Evolutionary conservation across 2,329 filamentous ascomycete species (phyloP).

Genomic region (Eutypella sp.): DNA sequence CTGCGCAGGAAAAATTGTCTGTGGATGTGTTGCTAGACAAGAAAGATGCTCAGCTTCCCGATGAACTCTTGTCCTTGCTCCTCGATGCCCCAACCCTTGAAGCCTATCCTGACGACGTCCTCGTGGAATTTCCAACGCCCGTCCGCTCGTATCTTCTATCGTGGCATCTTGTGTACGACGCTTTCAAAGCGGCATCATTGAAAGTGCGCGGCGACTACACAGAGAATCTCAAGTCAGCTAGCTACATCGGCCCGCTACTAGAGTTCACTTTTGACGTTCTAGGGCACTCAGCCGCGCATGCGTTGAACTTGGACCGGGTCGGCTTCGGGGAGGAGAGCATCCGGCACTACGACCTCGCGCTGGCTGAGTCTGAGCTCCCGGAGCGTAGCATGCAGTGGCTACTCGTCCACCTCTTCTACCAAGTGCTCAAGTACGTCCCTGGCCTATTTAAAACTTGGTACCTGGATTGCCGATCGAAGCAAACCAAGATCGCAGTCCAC

Average conservation of each 20-base stretch:
- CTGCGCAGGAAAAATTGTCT: constrained; percentile 73
- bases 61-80: constrained; percentile 79
- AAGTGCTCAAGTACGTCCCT: constrained; percentile 70
- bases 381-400: constrained; percentile 79
- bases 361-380: constrained; percentile 52
- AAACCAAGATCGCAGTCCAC: constrained; percentile 75
- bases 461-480: constrained; percentile 71
- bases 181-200: constrained; percentile 72
- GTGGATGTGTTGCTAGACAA: constrained; percentile 72
- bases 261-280: constrained; percentile 81
- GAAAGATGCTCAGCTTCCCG: constrained; percentile 66
- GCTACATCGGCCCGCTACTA: constrained; percentile 64
- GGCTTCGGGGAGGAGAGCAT: constrained; percentile 56
- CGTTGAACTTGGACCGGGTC: constrained; percentile 68
- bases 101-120: constrained; percentile 59
- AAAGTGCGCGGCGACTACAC: constrained; percentile 79
- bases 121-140: constrained; percentile 62
- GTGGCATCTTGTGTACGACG: constrained; percentile 87
- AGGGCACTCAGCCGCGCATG: constrained; percentile 68
- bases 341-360: constrained; percentile 45
- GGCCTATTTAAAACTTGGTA: constrained; percentile 81
- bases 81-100: constrained; percentile 70
- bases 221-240: constrained; percentile 69
- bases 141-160: constrained; percentile 79
- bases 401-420: constrained; percentile 79